phyloP scores from a whole-genome alignment of 2,329 filamentous ascomycete genomes.

The Aureobasidium sp. region DNA sequence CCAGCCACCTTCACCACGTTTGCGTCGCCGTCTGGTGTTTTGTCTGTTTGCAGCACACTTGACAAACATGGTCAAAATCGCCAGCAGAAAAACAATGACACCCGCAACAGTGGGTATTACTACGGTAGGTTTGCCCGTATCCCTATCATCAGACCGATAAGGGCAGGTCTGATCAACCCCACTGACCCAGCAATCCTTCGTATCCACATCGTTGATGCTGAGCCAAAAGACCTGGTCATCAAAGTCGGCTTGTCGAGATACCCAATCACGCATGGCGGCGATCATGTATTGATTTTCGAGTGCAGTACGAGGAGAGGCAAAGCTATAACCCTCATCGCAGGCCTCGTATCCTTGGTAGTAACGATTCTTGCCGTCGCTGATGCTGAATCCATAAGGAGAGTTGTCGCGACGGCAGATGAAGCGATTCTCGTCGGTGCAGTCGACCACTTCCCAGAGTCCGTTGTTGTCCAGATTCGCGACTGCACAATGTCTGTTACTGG shows the following conservation, averaged over 20 bases:
- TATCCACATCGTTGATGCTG: constrained; percentile 52
- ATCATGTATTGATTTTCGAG: constrained; percentile 54
- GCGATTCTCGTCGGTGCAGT: constrained; percentile 44
- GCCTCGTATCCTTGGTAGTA: constrained; percentile 31
- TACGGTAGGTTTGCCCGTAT: constrained; percentile 36
- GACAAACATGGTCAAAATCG: constrained; percentile 51
- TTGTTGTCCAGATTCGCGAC: constrained; percentile 38
- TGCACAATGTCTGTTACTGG: constrained; percentile 43
- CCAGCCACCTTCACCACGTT: constrained; percentile 44
- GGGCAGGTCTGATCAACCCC: constrained; percentile 50
- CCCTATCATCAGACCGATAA: constrained; percentile 38
- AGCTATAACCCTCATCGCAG: constrained; percentile 43
- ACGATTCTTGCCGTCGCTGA: constrained; percentile 36
- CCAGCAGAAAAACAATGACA: constrained; percentile 53
- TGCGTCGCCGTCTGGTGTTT: constrained; percentile 43
- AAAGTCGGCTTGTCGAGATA: constrained; percentile 19
- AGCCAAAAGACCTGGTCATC: constrained; percentile 42
- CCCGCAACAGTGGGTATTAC: constrained; percentile 54
- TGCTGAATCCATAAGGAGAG: constrained; percentile 47
- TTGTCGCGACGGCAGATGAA: constrained; percentile 46
- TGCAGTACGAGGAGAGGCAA: constrained; percentile 51
- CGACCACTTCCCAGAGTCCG: constrained; percentile 50
- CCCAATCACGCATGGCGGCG: constrained; percentile 17
- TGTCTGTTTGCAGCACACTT: constrained; percentile 55
- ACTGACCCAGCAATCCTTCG: constrained; percentile 51